Evolutionary conservation across 176 grass and related monocot genomes (phyloP), one percentile per base, ranked within the genome.

Genomic region (Oryza rufipogon): DNA sequence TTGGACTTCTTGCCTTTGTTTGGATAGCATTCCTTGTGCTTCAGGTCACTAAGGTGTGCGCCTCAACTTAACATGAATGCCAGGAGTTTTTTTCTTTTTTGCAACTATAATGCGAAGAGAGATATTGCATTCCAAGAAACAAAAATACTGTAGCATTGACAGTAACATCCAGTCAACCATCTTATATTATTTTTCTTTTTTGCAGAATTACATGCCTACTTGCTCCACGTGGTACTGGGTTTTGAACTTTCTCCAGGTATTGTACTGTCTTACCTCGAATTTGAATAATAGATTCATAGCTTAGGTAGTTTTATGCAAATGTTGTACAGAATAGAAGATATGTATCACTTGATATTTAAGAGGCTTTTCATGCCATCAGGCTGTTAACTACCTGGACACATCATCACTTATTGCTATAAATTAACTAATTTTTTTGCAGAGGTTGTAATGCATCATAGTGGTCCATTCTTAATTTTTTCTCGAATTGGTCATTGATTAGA

Each of bases 191-290:
- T 25, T 58, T 86, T 38, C 25, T 48, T 63, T 20, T 49, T 19
- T 51, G 12, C 88, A 97, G 92, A 94, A 92, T 49, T 84, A 91
- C 54, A 86, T 81, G 49, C 26, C 72, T 14, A 86, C 90, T 38
- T 97, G 95, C 79, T 93, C 90, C 0, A 65, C 26, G 22, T 90
- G 73, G 75, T 97, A 91, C 28, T 94, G 95, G 95, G 68, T 91
- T 70, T 52, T 91, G 32, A 95, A 94, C 70, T 88, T 87, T 20
- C 88, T 97, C 1, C 90, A 97, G 92, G 95, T 97, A 86, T 45
- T 46, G 0, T 81, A 56, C 33, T 11, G 48, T 20, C n/a, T 71
- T 56, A 11, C 49, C 3, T 58, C 0, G 4, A 39, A 56, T 49
- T 80, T 52, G 7, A 36, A 56, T 33, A 4, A 70, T 41, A 34